Evolutionary conservation across 177 flowering plant species (phyloP).

Genomic region (Vitis hybrid): DNA sequence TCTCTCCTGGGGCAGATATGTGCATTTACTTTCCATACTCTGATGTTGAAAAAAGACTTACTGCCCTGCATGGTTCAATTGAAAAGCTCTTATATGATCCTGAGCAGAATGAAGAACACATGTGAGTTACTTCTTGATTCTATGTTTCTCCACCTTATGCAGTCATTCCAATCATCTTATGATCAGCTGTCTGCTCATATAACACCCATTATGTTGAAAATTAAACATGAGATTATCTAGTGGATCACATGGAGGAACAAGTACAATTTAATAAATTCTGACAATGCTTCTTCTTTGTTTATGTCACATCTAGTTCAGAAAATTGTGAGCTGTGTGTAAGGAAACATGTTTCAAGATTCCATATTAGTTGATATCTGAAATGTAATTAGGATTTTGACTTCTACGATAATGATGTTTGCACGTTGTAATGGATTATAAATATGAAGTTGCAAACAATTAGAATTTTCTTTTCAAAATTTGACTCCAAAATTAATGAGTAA

Average conservation of each 20-base stretch:
- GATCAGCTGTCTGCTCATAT: neutral
- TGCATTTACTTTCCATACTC: constrained; percentile 71
- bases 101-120: constrained; percentile 71
- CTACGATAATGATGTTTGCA: no score
- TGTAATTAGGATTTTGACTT: neutral
- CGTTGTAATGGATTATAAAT: no score
- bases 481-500: no score
- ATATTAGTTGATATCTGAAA: neutral
- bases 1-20: constrained; percentile 96
- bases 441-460: no score
- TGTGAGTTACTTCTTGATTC: constrained; percentile 47
- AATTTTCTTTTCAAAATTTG: no score
- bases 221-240: neutral
- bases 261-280: no score
- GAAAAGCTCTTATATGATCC: constrained; percentile 72
- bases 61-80: constrained; percentile 72
- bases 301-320: no score
- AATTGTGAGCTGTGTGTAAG: no score
- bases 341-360: no score
- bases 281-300: no score
- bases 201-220: neutral
- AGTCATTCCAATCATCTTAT: neutral
- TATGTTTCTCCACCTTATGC: neutral
- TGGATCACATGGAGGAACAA: neutral
- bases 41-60: constrained; percentile 68